Evolutionary conservation across 495 filamentous ascomycete species (phyloP).

Genomic region (Xylaria cubensis): DNA sequence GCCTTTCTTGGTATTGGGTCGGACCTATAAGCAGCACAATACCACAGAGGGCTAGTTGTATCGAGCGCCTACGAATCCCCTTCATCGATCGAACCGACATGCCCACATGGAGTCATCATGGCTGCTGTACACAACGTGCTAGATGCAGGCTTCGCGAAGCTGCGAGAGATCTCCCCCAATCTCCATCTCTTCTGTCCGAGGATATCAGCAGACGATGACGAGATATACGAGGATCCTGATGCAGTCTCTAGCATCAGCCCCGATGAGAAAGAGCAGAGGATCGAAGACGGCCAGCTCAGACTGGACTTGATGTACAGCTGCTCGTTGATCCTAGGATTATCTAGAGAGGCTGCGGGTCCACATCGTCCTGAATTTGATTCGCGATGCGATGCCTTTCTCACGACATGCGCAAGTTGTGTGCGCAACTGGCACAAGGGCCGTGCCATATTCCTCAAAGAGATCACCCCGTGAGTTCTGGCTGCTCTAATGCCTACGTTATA

Average conservation of each 20-base stretch:
- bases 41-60: background rate
- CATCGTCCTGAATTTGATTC: conserved; percentile 66
- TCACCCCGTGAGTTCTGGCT: conserved; percentile 56
- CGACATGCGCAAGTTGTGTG: conserved; percentile 79
- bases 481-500: too few relatives aligned
- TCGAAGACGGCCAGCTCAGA: conserved; percentile 57
- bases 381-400: conserved; percentile 55
- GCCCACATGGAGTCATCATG: conserved; percentile 32
- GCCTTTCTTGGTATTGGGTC: background rate
- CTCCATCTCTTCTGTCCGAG: conserved; percentile 54
- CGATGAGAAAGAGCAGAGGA: conserved; percentile 49
- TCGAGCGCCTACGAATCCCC: background rate
- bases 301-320: conserved; percentile 66
- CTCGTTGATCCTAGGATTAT: conserved; percentile 72
- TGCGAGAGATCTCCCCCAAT: conserved; percentile 50
- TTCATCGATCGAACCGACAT: conserved; percentile 30
- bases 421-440: conserved; percentile 79
- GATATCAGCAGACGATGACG: conserved; percentile 49
- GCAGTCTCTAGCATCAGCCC: conserved; percentile 42
- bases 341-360: conserved; percentile 63
- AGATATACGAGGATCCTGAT: conserved; percentile 61
- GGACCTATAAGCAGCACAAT: background rate
- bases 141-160: conserved; percentile 33
- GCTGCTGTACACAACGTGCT: conserved; percentile 30
- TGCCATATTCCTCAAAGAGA: conserved; percentile 63